Conservation (phyloP, 805 yeast species). For the Sugiyamaella qingdaonensis region DNA sequence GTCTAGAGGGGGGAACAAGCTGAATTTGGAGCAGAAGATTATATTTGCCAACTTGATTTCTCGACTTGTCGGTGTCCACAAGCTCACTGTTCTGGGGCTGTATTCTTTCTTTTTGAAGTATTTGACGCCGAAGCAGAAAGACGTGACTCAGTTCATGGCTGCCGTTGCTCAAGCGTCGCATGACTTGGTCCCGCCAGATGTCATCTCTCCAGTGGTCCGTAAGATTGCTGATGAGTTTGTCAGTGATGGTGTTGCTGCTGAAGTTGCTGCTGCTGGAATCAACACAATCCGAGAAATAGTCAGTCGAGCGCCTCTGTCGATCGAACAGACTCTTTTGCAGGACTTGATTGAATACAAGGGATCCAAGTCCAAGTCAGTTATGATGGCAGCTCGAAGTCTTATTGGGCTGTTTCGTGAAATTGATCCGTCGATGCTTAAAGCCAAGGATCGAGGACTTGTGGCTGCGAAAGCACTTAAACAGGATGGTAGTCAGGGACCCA, state of each 20-base stretch:
- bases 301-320: conserved; percentile 90
- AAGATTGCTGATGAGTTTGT: conserved; percentile 97
- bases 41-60: conserved; percentile 83
- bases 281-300: conserved; percentile 92
- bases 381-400: conserved; percentile 88
- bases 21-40: conserved; percentile 83
- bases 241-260: conserved; percentile 96
- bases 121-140: conserved; percentile 87
- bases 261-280: conserved; percentile 97
- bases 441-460: conserved; percentile 88
- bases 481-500: conserved; percentile 31
- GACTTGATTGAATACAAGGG: conserved; percentile 89
- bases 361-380: conserved; percentile 89
- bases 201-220: conserved; percentile 70
- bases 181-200: conserved; percentile 96
- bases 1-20: conserved; percentile 61
- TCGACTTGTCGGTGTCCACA: conserved; percentile 89
- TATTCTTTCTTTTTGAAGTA: conserved; percentile 86
- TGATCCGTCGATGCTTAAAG: conserved; percentile 90
- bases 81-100: conserved; percentile 81
- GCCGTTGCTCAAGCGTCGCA: conserved; percentile 96
- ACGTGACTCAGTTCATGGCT: conserved; percentile 95
- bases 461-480: conserved; percentile 81
- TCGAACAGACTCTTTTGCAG: conserved; percentile 80
- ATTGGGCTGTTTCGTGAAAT: conserved; percentile 85